These are phyloP conservation scores for Colletotrichum truncatum DNA, from an alignment of 2,329 filamentous ascomycete species.

Conservation along the genomic window DNA sequence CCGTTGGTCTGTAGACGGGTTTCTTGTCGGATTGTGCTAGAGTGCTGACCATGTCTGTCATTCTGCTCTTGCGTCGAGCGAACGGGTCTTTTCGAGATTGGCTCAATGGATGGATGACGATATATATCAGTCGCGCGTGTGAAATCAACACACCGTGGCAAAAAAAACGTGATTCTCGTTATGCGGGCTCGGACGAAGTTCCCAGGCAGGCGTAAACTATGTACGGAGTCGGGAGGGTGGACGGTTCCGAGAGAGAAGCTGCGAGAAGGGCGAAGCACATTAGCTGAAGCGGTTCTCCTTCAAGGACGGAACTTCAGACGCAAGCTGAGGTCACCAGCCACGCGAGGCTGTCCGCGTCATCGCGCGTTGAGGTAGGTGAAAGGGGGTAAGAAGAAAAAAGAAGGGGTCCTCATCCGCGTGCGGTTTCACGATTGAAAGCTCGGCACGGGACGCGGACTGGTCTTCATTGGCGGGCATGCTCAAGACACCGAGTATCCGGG, in stretches of 20 bases:
- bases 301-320: neutral
- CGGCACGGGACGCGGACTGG: slow-evolving; percentile 20
- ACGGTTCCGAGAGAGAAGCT: slow-evolving; percentile 29
- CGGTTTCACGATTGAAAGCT: slow-evolving; percentile 37
- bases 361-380: neutral
- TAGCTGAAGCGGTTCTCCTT: slow-evolving; percentile 8
- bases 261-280: slow-evolving; percentile 12
- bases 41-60: neutral
- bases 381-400: neutral
- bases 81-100: too few relatives aligned
- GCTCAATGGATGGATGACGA: too few relatives aligned
- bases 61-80: neutral
- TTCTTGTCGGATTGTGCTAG: neutral
- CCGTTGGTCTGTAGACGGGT: neutral
- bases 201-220: neutral
- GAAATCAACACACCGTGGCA: too few relatives aligned
- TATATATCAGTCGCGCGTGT: too few relatives aligned
- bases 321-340: neutral
- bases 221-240: slow-evolving; percentile 26
- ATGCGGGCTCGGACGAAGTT: neutral
- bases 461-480: neutral
- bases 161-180: neutral
- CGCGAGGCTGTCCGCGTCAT: slow-evolving; percentile 12
- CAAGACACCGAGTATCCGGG: slow-evolving; percentile 1
- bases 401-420: slow-evolving; percentile 38